Base-by-base conservation (phyloP, 2,329 filamentous ascomycete species). In the Monosporascus sp. region DNA sequence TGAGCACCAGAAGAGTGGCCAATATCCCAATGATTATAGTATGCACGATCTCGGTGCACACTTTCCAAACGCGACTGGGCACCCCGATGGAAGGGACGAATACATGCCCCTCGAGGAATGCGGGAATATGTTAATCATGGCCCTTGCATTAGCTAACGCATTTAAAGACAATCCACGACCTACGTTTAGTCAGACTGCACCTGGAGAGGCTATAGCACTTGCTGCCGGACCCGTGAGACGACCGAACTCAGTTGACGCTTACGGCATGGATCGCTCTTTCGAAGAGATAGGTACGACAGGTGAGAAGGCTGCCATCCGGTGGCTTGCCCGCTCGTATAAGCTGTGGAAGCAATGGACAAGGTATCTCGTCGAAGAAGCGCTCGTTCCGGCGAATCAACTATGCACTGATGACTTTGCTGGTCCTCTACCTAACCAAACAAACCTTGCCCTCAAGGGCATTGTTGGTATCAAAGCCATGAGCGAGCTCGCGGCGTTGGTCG, bases 1-100 rank as follows among this genome's bases (percentile, higher is more conserved):
- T 50, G 89, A 94, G 70, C 88, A 94, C 68, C 89, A 89, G 75
- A 72, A 89, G 24, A 91, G 87, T 64, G 88, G 88, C 1, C 87
- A 92, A 66, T 95, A 94, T 65, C 90, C 90, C 7, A 93, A 93
- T 64, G 78, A 87, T 58, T 90, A 90, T 67, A 86, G 84, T 57
- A 89, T 91, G 84, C 88, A 91, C 65, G 88, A 91, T 69, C 74
- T 91, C 26, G 88, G 88, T 1, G 68, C 79, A 0, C 83, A 86
- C 63, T 91, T 89, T 67, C 88, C 88, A 2, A 91, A 91, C 60
- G 78, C 86, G n/a, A 91, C 87, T 0, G 88, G 87, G 1, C 87
- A 91, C 63, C 67, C 77, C 17, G 84, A 88, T 63, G 86, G 86
- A 9, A 74, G 74, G 2, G 86, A 89, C 61, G 86, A 89, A 65